Evolutionary conservation across 176 grass and related monocot genomes (phyloP).

Genomic region (Oryza meridionalis): DNA sequence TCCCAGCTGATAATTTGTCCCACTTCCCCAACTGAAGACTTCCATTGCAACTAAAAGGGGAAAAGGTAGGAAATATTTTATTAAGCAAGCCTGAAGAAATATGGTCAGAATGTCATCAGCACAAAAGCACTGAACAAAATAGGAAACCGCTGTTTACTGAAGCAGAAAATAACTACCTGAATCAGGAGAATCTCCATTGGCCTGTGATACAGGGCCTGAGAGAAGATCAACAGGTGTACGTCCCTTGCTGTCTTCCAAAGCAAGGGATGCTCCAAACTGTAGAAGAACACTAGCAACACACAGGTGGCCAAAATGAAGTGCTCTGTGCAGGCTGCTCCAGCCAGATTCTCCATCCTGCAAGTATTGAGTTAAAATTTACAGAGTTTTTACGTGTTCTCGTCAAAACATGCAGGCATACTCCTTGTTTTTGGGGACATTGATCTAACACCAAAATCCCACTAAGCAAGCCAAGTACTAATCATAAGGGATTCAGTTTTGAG

Average conservation of each 20-base stretch:
- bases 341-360: slow-evolving; percentile 97
- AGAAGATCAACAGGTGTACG: slow-evolving; percentile 90
- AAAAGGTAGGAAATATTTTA: slow-evolving; percentile 30
- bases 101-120: slow-evolving; percentile 37
- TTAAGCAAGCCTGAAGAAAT: slow-evolving; percentile 45
- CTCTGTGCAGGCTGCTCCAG: slow-evolving; percentile 96
- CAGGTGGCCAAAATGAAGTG: slow-evolving; percentile 96
- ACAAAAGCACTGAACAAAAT: slow-evolving; percentile 18
- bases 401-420: too few relatives aligned
- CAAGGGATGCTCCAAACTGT: slow-evolving; percentile 80
- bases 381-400: neutral
- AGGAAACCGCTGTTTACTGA: neutral
- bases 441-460: neutral
- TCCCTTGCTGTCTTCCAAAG: slow-evolving; percentile 86
- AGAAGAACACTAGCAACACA: slow-evolving; percentile 82
- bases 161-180: slow-evolving; percentile 66
- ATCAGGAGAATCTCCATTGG: slow-evolving; percentile 61
- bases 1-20: slow-evolving; percentile 97
- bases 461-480: slow-evolving; percentile 13
- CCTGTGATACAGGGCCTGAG: slow-evolving; percentile 81
- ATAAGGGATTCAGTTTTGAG: slow-evolving; percentile 6
- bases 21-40: slow-evolving; percentile 99
- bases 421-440: too few relatives aligned
- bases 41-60: slow-evolving; percentile 84
- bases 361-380: slow-evolving; percentile 15